Percentiles rank a stretch among this genome's conserved stretches.
These are phyloP conservation scores for Sugiyamaella pinicola DNA, from an alignment of 1,139 yeast species.

Conservation along the genomic window DNA sequence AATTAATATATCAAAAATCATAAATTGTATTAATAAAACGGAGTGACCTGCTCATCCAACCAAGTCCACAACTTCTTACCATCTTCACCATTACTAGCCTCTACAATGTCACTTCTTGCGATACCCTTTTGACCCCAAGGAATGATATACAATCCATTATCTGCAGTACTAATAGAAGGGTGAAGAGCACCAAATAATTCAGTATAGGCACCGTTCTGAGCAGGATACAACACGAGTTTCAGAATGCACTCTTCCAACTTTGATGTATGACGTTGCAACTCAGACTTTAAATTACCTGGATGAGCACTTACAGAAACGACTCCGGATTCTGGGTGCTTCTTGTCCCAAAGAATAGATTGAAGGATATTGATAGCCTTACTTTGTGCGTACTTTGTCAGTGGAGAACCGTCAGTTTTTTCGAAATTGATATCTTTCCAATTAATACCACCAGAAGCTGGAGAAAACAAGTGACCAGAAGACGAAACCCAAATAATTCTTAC, in stretches of 20 bases:
- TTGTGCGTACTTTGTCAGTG: constrained; percentile 45
- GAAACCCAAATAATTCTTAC: constrained; percentile 53
- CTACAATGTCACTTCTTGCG: constrained; percentile 32
- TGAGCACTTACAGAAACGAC: constrained; percentile 47
- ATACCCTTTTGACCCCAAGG: constrained; percentile 35
- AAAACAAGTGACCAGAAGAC: constrained; percentile 46
- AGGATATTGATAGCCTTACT: constrained; percentile 52
- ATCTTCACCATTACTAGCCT: constrained; percentile 38
- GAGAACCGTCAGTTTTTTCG: background rate
- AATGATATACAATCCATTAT: constrained; percentile 42
- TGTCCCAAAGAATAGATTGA: constrained; percentile 50
- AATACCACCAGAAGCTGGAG: constrained; percentile 34
- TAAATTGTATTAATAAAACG: constrained; percentile 7
- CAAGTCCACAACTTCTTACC: constrained; percentile 42
- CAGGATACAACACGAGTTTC: constrained; percentile 6
- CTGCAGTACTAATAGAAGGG: constrained; percentile 42
- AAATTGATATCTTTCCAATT: constrained; percentile 24
- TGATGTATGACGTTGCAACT: constrained; percentile 44
- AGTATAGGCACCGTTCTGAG: constrained; percentile 47
- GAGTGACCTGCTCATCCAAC: constrained; percentile 35
- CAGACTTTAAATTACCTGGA: constrained; percentile 53
- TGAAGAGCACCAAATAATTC: constrained; percentile 47
- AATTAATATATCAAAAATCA: too few species aligned
- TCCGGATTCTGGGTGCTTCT: constrained; percentile 41
- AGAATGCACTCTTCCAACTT: constrained; percentile 6